Percentiles rank a stretch among this genome's conserved stretches.
These are phyloP conservation scores for Trypanosoma lewisi DNA, from an alignment of 208 protist species.

Conservation along the genomic window DNA sequence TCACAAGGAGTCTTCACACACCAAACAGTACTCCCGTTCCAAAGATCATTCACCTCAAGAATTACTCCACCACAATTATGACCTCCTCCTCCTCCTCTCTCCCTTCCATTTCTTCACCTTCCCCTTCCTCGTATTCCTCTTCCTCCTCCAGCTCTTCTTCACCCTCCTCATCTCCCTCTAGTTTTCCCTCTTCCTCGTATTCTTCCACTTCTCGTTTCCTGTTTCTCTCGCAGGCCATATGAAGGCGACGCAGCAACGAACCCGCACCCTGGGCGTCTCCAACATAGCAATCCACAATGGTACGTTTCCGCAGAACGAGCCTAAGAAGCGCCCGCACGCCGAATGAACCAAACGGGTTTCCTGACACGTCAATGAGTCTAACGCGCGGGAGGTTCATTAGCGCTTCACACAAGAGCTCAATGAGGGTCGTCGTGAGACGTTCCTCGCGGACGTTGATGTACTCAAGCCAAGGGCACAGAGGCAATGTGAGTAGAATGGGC, in stretches of 20 bases:
- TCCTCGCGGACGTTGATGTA: constrained; percentile 39
- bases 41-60: no score
- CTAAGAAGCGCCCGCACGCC: constrained; percentile 40
- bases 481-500: constrained; percentile 44
- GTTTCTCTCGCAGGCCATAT: constrained; percentile 34
- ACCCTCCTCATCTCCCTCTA: background rate
- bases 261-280: constrained; percentile 33
- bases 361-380: constrained; percentile 45
- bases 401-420: constrained; percentile 39
- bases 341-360: constrained; percentile 58
- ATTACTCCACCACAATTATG: background rate
- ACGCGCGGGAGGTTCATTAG: constrained; percentile 31
- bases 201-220: background rate
- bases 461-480: constrained; percentile 37
- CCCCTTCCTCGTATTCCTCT: no score
- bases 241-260: constrained; percentile 31
- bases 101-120: no score
- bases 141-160: background rate
- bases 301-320: constrained; percentile 30
- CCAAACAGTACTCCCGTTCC: no score
- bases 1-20: no score
- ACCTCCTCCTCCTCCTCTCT: background rate
- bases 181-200: background rate
- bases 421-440: constrained; percentile 35
- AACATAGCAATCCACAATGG: constrained; percentile 35